Evolutionary conservation across 2,329 filamentous ascomycete species (phyloP).

Genomic region (Fusarium liriodendri): DNA sequence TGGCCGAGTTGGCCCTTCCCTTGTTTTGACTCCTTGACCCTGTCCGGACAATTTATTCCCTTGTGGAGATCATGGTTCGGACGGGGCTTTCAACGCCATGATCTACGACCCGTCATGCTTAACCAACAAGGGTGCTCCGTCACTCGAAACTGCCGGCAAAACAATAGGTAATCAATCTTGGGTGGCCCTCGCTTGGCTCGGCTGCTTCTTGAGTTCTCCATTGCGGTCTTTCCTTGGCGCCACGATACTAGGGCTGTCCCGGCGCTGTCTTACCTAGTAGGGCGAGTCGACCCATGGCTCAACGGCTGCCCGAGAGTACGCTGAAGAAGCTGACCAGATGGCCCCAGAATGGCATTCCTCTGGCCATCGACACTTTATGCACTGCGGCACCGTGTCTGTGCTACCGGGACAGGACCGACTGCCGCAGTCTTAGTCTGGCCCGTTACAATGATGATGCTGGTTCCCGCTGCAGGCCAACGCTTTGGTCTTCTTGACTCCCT

Average conservation of each 20-base stretch:
- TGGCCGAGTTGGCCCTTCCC: conserved; percentile 26
- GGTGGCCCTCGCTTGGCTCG: conserved; percentile 27
- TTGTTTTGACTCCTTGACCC: conserved; percentile 32
- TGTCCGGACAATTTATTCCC: conserved; percentile 45
- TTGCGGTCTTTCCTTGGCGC: conserved; percentile 30
- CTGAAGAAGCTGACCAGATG: conserved; percentile 19
- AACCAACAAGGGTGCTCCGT: conserved; percentile 40
- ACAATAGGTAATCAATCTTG: conserved; percentile 19
- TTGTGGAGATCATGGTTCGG: conserved; percentile 49
- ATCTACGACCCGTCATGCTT: conserved; percentile 45
- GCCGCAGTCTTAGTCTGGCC: conserved; percentile 26
- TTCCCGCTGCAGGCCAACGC: conserved; percentile 38
- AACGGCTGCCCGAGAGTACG: conserved; percentile 11
- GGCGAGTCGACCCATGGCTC: conserved; percentile 26
- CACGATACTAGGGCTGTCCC: conserved; percentile 30
- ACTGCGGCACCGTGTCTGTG: conserved; percentile 38
- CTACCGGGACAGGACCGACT: conserved; percentile 31
- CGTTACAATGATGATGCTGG: conserved; percentile 40
- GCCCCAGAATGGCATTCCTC: conserved; percentile 19
- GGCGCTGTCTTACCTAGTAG: conserved; percentile 20
- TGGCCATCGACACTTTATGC: conserved; percentile 34
- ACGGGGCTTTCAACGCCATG: conserved; percentile 46
- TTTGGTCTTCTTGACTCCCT: conserved; percentile 22
- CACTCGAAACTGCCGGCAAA: conserved; percentile 44
- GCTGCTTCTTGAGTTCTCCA: conserved; percentile 35